phyloP scores from a whole-genome alignment of 768 basidiomycete species.

The Myochromella boudieri region DNA sequence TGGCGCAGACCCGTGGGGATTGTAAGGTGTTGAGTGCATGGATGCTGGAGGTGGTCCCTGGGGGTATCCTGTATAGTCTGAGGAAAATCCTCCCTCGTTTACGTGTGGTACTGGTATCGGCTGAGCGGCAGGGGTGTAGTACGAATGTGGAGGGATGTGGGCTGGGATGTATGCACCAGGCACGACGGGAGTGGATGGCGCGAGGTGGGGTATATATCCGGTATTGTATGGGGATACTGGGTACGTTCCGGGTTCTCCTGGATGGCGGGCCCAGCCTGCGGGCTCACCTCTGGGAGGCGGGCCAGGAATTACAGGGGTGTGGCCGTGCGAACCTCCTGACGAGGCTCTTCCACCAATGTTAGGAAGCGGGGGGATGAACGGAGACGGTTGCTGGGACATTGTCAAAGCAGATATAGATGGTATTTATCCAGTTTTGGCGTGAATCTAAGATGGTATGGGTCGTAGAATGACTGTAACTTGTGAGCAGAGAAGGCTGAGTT shows the following conservation, averaged over 20 bases:
- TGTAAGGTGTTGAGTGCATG: not conserved
- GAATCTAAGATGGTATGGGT: too few species aligned
- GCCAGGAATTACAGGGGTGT: constrained; percentile 33
- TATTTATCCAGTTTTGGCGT: too few species aligned
- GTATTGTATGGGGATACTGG: constrained; percentile 37
- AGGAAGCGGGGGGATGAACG: constrained; percentile 39
- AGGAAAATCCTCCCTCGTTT: constrained; percentile 12
- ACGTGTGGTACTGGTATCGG: not conserved
- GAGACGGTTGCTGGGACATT: constrained; percentile 21
- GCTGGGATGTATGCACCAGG: constrained; percentile 10
- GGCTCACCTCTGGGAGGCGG: constrained; percentile 19
- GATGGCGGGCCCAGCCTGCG: constrained; percentile 33
- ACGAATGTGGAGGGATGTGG: constrained; percentile 9
- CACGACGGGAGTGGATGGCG: constrained; percentile 10
- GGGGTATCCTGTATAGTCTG: constrained; percentile 24
- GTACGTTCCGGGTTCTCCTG: constrained; percentile 36
- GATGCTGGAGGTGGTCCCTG: constrained; percentile 1
- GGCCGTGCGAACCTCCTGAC: too few species aligned
- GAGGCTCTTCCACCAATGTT: too few species aligned
- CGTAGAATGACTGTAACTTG: too few species aligned
- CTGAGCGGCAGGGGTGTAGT: constrained; percentile 12
- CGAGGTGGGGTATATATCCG: constrained; percentile 37
- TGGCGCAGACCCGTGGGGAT: constrained; percentile 1
- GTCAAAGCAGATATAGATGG: too few species aligned
- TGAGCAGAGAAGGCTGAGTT: constrained; percentile 1